Evolutionary conservation across 2,329 filamentous ascomycete species (phyloP), one percentile per base, ranked within the genome.

Genomic region (Aspergillus oerlinghausenensis): DNA sequence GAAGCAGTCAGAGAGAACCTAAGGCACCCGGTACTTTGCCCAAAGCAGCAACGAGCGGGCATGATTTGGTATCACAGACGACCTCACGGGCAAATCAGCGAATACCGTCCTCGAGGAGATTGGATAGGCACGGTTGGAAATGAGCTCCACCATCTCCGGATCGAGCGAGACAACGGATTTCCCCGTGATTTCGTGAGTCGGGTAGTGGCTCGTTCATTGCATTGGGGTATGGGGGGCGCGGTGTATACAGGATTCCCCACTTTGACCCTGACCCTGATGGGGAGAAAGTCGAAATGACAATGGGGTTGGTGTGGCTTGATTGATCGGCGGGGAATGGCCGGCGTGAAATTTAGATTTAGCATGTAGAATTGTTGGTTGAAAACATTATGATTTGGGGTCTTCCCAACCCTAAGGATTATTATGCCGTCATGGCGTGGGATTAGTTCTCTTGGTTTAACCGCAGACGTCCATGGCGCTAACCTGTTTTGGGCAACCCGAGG

Each of bases 401-500:
- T 17, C 14, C 32, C 5, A 35, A 3, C 2, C 32, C 32, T 17
- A 17, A 17, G 14, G 4, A 23, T 21, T 9, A 45, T 21, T 19
- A 60, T 60, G 57, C 56, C 55, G 56, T 63, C 60, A 62, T 62
- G 17, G 48, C 9, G 29, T 38, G 32, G 32, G 32, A 7, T 38
- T 7, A 6, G 14, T 17, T 7, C 32, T 38, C 14, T 38, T 8
- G 32, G 32, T 14, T 43, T 21, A 21, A 45, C 42, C 21, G 47
- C 51, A 28, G 26, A 19, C 29, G 32, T 53, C 29, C 42, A 51
- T 45, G 47, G 47, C 49, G 19, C 60, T 63, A 62, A 38, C 61
- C 56, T 48, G 21, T 59, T 63, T 28, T 61, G 58, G 61, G 56
- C 25, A 65, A 60, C 35, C 63, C 63, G 63, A 61, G 51, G 49